Conservation (phyloP, 2,329 filamentous ascomycete genomes). For the Sordariomycetes sp. region DNA sequence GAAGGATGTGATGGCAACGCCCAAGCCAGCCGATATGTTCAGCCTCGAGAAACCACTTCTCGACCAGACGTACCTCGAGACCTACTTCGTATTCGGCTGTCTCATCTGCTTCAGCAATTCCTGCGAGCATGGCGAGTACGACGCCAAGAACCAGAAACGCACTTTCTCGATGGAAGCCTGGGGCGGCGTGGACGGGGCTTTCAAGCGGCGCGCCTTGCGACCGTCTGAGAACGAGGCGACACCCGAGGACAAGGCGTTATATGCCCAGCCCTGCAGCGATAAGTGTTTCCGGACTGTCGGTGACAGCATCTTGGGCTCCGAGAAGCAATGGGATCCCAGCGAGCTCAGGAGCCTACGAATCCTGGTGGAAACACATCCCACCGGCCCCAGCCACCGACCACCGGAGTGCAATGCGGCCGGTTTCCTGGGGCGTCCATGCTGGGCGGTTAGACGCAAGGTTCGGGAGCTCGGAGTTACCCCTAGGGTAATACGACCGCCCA, state of each 20-base stretch:
- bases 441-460: conserved; percentile 29
- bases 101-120: conserved; percentile 50
- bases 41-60: conserved; percentile 4
- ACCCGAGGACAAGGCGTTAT: conserved; percentile 1
- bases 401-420: conserved; percentile 39
- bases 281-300: conserved; percentile 4
- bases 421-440: conserved; percentile 39
- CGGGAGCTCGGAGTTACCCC: conserved; percentile 14
- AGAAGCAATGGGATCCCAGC: conserved; percentile 33
- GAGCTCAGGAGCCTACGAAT: conserved; percentile 36
- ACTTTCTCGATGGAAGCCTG: conserved; percentile 37
- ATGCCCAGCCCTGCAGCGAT: conserved; percentile 4
- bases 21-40: conserved; percentile 18
- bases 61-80: conserved; percentile 29
- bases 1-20: conserved; percentile 27
- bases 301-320: background rate
- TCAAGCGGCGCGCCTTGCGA: conserved; percentile 4
- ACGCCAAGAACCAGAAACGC: conserved; percentile 39
- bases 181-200: conserved; percentile 4
- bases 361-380: conserved; percentile 29
- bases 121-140: conserved; percentile 51
- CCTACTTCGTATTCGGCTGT: conserved; percentile 44
- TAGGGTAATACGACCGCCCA: conserved; percentile 10
- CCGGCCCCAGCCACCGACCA: conserved; percentile 27
- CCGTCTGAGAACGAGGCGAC: conserved; percentile 2